Evolutionary conservation across 2,329 filamentous ascomycete species (phyloP), one percentile per base, ranked within the genome.

Genomic region (Hymenoscyphus occultus): DNA sequence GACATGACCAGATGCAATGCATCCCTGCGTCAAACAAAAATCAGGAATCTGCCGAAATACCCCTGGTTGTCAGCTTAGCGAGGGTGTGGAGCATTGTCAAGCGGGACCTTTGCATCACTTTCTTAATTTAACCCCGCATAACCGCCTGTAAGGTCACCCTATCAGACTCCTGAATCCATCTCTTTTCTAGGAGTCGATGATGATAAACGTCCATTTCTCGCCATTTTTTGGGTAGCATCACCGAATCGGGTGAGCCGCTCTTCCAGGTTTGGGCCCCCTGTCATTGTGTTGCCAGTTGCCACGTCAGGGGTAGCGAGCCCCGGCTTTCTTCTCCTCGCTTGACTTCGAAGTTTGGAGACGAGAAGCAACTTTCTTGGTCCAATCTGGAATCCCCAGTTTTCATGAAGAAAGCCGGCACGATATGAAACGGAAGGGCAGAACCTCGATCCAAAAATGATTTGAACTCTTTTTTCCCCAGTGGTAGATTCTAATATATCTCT

Each of bases 111-210:
- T 35, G 48, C 48, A 28, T 54, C 48, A 28, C 22, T 28, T 12
- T 28, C 19, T 22, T 22, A 54, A 54, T 54, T 13, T 54, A 5
- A 54, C 48, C 48, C 48, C 48, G 48, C 48, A 54, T 54, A 28
- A 28, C 1, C 13, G 22, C 9, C 48, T 12, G 22, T 31, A 22
- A n/a, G 22, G 19, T 54, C 19, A 22, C 48, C 48, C 48, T 54
- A 54, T 31, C 48, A 54, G 48, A 22, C 48, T 54, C 19, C 22
- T 22, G 9, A 54, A 54, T 28, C 10, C 48, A 54, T 28, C 48
- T 54, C 48, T 54, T 54, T 35, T 54, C 48, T 54, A 22, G 48
- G 14, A 54, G 48, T 28, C 48, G 48, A 54, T 54, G 48, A 54
- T 54, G 45, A 51, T 51, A 51, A 28, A 51, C 45, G n/a, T 48